A percentile compares a stretch with the other conserved stretches of the same genome.
Conservation (phyloP, 495 filamentous ascomycete genomes). For the Neurospora cerealis region DNA sequence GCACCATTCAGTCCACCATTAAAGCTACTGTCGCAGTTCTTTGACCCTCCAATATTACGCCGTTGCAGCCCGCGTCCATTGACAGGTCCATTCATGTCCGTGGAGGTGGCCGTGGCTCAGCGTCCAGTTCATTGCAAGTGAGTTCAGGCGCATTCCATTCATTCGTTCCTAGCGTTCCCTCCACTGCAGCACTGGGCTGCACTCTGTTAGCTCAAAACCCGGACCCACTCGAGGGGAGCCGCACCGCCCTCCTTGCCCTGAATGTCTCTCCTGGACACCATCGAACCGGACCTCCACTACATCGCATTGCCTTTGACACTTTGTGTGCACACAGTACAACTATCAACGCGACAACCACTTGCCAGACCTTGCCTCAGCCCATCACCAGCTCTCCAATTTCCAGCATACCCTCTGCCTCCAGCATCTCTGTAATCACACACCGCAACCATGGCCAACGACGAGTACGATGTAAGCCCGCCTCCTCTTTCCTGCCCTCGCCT, state of each 20-base stretch:
- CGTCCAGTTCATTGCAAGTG: neutral
- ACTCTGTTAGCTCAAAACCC: slow-evolving; percentile 5
- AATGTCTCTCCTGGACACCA: slow-evolving; percentile 19
- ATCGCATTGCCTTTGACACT: slow-evolving; percentile 2
- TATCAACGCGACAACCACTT: neutral
- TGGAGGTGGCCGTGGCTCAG: neutral
- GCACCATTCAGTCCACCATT: neutral
- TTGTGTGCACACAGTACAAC: slow-evolving; percentile 10
- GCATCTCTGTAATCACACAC: slow-evolving; percentile 8
- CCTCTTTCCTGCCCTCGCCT: neutral
- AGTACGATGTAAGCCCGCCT: slow-evolving; percentile 84
- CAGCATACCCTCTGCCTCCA: neutral
- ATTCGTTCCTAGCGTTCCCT: neutral
- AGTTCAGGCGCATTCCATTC: neutral
- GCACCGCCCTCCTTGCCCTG: slow-evolving; percentile 22
- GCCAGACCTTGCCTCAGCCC: slow-evolving; percentile 7
- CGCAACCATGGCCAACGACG: slow-evolving; percentile 91
- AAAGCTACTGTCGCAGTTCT: neutral
- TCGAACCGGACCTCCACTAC: neutral
- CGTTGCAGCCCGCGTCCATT: neutral
- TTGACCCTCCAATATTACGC: neutral
- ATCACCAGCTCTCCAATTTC: slow-evolving; percentile 7
- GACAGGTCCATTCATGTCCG: neutral
- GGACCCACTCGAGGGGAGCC: slow-evolving; percentile 19
- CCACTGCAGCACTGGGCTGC: neutral